These are phyloP conservation scores for Aspergillus coremiiformis DNA, from an alignment of 495 filamentous ascomycete species.

Conservation along the genomic window DNA sequence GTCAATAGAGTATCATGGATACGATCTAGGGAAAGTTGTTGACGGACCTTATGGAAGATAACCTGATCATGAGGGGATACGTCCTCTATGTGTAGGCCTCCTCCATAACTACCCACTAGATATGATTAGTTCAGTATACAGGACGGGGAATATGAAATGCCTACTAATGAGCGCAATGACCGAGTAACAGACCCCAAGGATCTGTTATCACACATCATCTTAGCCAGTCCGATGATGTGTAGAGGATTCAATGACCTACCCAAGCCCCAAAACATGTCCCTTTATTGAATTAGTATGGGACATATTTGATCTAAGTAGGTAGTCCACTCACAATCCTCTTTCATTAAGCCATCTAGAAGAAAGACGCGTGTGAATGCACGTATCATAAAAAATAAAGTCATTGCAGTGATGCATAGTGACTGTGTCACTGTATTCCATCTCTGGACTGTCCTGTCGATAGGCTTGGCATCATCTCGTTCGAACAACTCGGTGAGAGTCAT, in stretches of 20 bases:
- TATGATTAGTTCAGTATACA: not conserved
- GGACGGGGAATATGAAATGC: not conserved
- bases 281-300: not conserved
- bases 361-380: constrained; percentile 20
- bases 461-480: constrained; percentile 1
- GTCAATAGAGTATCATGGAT: not conserved
- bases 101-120: constrained; percentile 23
- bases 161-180: constrained; percentile 22
- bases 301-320: not conserved
- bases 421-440: constrained; percentile 21
- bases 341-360: constrained; percentile 19
- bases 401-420: constrained; percentile 21
- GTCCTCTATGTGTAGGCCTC: constrained; percentile 19
- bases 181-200: constrained; percentile 23
- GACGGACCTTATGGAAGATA: constrained; percentile 22
- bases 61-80: constrained; percentile 12
- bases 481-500: constrained; percentile 1
- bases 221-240: not conserved
- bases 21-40: no score
- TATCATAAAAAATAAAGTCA: constrained; percentile 20
- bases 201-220: constrained; percentile 2
- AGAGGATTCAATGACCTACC: not conserved
- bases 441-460: constrained; percentile 17
- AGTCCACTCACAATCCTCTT: constrained; percentile 23
- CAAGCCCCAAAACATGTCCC: constrained; percentile 9